Percentiles rank a stretch among this genome's conserved stretches.
phyloP scores from a whole-genome alignment of 2,329 filamentous ascomycete genomes.

The Lecanosticta acicola region DNA sequence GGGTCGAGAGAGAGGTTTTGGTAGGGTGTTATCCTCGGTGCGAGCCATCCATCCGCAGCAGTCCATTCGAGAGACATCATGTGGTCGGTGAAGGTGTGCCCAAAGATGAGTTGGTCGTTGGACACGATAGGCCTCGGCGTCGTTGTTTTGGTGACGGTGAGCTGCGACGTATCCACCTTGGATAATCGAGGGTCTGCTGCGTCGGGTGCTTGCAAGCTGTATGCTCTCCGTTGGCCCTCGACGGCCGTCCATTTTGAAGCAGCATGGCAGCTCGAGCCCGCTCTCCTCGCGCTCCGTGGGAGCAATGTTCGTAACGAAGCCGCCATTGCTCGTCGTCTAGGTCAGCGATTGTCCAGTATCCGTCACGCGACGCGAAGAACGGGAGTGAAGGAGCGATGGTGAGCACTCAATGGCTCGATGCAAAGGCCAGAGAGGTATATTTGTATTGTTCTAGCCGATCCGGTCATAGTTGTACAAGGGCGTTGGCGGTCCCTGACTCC shows the following conservation, averaged over 20 bases:
- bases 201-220: slow-evolving; percentile 44
- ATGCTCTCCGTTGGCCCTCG: slow-evolving; percentile 7
- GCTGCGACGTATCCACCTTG: slow-evolving; percentile 70
- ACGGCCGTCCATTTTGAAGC: slow-evolving; percentile 2
- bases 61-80: slow-evolving; percentile 97
- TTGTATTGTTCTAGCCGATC: no score
- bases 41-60: slow-evolving; percentile 72
- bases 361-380: no score
- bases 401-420: no score
- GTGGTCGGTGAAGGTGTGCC: slow-evolving; percentile 89
- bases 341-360: no score
- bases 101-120: slow-evolving; percentile 81
- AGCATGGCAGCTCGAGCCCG: not conserved
- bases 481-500: no score
- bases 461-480: no score
- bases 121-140: slow-evolving; percentile 69
- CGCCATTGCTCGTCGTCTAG: no score
- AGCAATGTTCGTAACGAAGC: slow-evolving; percentile 17
- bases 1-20: slow-evolving; percentile 96
- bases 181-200: slow-evolving; percentile 50
- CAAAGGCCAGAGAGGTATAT: no score
- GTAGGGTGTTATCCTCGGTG: slow-evolving; percentile 82
- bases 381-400: no score
- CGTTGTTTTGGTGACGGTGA: slow-evolving; percentile 67
- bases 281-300: slow-evolving; percentile 7